Evolutionary conservation across 2,329 filamentous ascomycete species (phyloP).

Genomic region (Tolypocladium amazonense): DNA sequence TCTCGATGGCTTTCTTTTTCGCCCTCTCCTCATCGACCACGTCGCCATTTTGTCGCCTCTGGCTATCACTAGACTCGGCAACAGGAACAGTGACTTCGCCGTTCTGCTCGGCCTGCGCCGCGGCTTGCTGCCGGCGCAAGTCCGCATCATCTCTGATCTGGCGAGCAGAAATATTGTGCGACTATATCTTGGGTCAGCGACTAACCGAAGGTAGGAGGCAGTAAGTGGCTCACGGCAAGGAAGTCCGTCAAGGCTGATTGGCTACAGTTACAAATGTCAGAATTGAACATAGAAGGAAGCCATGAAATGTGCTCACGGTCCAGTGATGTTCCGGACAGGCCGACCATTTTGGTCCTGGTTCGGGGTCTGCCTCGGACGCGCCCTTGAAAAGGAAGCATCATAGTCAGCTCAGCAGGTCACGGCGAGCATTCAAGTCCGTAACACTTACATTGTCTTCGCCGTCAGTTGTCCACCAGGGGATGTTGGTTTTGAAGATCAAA

Average conservation of each 20-base stretch:
- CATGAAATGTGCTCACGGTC: conserved; percentile 20
- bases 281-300: background rate
- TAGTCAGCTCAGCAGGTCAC: background rate
- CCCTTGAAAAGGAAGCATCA: conserved; percentile 1
- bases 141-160: conserved; percentile 42
- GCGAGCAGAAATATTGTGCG: conserved; percentile 59
- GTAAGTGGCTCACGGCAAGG: conserved; percentile 29
- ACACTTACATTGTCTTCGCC: background rate
- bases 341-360: conserved; percentile 8
- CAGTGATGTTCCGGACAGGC: conserved; percentile 23
- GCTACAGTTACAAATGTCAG: conserved; percentile 12
- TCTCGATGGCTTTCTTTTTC: conserved; percentile 34
- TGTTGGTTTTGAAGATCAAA: background rate
- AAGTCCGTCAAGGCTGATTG: conserved; percentile 46
- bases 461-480: background rate
- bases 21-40: conserved; percentile 12
- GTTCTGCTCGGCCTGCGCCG: conserved; percentile 9
- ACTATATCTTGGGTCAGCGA: conserved; percentile 27
- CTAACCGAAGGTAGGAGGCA: background rate
- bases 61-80: conserved; percentile 13
- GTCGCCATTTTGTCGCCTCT: conserved; percentile 17
- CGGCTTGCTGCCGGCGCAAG: conserved; percentile 31
- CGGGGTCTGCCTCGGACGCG: background rate
- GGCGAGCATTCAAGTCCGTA: background rate
- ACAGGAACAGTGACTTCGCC: conserved; percentile 9